phyloP scores from a whole-genome alignment of 2,329 filamentous ascomycete genomes.

The Paramyrothecium sp. region DNA sequence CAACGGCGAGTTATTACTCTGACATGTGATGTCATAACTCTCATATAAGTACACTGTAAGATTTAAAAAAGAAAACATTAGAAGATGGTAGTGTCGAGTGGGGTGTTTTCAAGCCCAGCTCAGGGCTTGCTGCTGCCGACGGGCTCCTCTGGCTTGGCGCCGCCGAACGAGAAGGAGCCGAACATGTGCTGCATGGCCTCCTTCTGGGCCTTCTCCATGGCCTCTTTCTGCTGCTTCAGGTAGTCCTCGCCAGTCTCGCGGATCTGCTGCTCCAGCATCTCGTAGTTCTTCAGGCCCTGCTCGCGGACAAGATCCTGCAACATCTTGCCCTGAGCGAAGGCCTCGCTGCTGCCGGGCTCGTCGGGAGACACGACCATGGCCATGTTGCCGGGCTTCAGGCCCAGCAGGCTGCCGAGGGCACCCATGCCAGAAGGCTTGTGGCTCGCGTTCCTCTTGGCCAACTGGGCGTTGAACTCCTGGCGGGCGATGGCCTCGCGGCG shows the following conservation, averaged over 20 bases:
- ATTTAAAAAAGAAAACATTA: neutral
- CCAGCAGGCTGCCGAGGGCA: constrained; percentile 69
- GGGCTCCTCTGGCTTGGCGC: constrained; percentile 10
- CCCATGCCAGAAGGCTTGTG: constrained; percentile 59
- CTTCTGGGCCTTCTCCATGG: constrained; percentile 85
- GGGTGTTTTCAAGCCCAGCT: neutral
- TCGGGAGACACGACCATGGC: constrained; percentile 59
- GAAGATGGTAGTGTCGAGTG: neutral
- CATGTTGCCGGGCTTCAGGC: constrained; percentile 70
- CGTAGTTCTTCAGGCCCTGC: constrained; percentile 85
- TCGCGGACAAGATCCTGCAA: constrained; percentile 92
- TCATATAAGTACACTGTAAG: neutral
- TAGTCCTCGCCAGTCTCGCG: constrained; percentile 91
- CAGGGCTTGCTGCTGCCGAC: constrained; percentile 17
- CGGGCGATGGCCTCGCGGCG: constrained; percentile 82
- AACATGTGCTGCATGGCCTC: constrained; percentile 94
- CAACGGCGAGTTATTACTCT: neutral
- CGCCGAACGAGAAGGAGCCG: constrained; percentile 56
- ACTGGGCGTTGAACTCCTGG: constrained; percentile 77
- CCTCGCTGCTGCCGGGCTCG: constrained; percentile 70
- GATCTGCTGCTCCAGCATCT: constrained; percentile 86
- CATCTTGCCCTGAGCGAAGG: constrained; percentile 92
- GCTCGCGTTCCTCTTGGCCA: constrained; percentile 65
- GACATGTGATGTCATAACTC: neutral
- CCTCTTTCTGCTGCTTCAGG: constrained; percentile 87